phyloP scores from a whole-genome alignment of 2,329 filamentous ascomycete genomes.

The Rachicladosporium sp. region DNA sequence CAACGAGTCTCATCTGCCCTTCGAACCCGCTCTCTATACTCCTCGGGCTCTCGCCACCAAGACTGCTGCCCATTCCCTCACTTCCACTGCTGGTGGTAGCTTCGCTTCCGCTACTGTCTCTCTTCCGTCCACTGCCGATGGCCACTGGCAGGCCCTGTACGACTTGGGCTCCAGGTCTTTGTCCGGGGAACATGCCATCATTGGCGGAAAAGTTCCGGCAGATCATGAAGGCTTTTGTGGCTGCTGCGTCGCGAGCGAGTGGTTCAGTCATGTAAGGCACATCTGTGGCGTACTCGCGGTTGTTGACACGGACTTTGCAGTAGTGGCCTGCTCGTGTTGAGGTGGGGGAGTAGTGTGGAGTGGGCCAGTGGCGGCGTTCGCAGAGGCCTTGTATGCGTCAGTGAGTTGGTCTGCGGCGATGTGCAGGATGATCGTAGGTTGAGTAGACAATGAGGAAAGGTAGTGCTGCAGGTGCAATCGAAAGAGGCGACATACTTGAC shows the following conservation, averaged over 20 bases:
- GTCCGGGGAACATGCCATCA: conserved; percentile 66
- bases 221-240: conserved; percentile 93
- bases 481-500: conserved; percentile 33
- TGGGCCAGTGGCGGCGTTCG: conserved; percentile 84
- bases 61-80: conserved; percentile 33
- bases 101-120: conserved; percentile 25
- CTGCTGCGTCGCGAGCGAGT: conserved; percentile 82
- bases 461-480: conserved; percentile 2
- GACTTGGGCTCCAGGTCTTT: conserved; percentile 39
- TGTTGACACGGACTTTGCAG: conserved; percentile 89
- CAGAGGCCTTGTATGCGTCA: conserved; percentile 57
- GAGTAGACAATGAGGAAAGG: conserved; percentile 9
- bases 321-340: conserved; percentile 63
- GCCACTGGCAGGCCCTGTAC: conserved; percentile 52
- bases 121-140: conserved; percentile 47
- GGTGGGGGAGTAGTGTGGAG: conserved; percentile 79
- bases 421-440: conserved; percentile 2
- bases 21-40: conserved; percentile 36
- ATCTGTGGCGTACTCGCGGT: conserved; percentile 90
- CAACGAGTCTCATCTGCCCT: conserved; percentile 13
- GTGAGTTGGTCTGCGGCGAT: conserved; percentile 2
- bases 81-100: conserved; percentile 21
- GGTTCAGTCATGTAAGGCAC: conserved; percentile 68
- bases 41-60: conserved; percentile 44
- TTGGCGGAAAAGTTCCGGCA: conserved; percentile 96